Evolutionary conservation across 1,139 yeast species (phyloP).

Genomic region (Zygotorulaspora mrakii): DNA sequence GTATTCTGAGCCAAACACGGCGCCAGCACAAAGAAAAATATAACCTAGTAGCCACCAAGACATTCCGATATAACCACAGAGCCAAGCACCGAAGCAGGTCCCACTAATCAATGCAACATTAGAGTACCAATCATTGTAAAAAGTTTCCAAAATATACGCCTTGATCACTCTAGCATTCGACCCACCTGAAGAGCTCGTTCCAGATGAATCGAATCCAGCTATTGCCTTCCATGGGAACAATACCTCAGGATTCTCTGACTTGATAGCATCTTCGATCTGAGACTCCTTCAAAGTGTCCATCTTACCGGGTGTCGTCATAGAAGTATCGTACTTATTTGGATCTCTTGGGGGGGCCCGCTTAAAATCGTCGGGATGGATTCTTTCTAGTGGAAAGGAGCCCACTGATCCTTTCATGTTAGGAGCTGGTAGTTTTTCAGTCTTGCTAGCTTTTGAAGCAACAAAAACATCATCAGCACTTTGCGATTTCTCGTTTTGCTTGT

Average conservation of each 20-base stretch:
- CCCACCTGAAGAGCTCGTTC: constrained; percentile 23
- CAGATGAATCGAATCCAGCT: constrained; percentile 41
- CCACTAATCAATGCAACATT: constrained; percentile 62
- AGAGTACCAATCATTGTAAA: constrained; percentile 70
- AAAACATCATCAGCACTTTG: constrained; percentile 17
- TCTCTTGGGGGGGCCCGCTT: constrained; percentile 26
- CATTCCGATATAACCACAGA: constrained; percentile 51
- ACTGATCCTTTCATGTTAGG: constrained; percentile 31
- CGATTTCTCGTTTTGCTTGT: constrained; percentile 2
- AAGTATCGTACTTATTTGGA: constrained; percentile 29
- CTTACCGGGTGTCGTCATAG: constrained; percentile 28
- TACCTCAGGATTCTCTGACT: constrained; percentile 18
- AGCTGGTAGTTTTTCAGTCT: constrained; percentile 22
- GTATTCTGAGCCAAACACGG: constrained; percentile 66
- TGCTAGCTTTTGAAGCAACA: constrained; percentile 27
- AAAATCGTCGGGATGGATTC: constrained; percentile 26
- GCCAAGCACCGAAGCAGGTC: constrained; percentile 70
- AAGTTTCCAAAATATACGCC: constrained; percentile 62
- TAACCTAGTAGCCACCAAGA: constrained; percentile 47
- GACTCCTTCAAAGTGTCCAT: constrained; percentile 19
- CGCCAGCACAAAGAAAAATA: constrained; percentile 56
- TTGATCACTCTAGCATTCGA: constrained; percentile 42
- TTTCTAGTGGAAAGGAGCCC: constrained; percentile 32
- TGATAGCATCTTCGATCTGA: constrained; percentile 13
- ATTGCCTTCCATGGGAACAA: constrained; percentile 43